A percentile compares a stretch with the other conserved stretches of the same genome.
Conservation (phyloP, 371 early-diverging fungal species). For the Quaeritorhiza haematococci region DNA sequence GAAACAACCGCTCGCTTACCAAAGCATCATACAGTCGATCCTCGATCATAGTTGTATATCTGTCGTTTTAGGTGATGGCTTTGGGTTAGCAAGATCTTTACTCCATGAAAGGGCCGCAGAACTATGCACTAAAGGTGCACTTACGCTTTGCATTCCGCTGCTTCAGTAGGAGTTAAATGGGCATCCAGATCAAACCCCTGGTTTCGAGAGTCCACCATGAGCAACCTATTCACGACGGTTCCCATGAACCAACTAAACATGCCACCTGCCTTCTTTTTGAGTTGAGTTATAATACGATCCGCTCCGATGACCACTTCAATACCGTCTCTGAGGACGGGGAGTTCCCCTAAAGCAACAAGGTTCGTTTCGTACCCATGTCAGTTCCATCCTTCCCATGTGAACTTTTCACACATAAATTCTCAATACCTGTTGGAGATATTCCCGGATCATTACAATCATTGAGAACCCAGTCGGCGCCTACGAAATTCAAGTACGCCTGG, state of each 20-base stretch:
- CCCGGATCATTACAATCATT: conserved; percentile 27
- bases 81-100: too few species aligned
- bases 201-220: too few species aligned
- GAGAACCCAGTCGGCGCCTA: conserved; percentile 24
- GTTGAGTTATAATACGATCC: conserved; percentile 20
- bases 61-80: conserved; percentile 1
- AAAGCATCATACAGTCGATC: conserved; percentile 36
- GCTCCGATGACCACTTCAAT: conserved; percentile 30
- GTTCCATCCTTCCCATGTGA: too few species aligned
- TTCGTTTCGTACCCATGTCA: too few species aligned
- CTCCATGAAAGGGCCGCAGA: too few species aligned
- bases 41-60: conserved; percentile 34
- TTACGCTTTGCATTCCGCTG: conserved; percentile 27
- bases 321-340: conserved; percentile 33
- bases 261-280: conserved; percentile 25
- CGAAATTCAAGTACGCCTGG: conserved; percentile 27
- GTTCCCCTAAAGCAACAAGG: conserved; percentile 35
- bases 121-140: too few species aligned
- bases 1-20: conserved; percentile 6
- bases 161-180: conserved; percentile 18
- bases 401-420: too few species aligned
- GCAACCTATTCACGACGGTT: too few species aligned
- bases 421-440: conserved; percentile 32
- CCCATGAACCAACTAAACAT: not conserved
- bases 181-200: conserved; percentile 34